These are phyloP conservation scores for Hypoxylon trugodes DNA, from an alignment of 495 filamentous ascomycete species.

Conservation along the genomic window DNA sequence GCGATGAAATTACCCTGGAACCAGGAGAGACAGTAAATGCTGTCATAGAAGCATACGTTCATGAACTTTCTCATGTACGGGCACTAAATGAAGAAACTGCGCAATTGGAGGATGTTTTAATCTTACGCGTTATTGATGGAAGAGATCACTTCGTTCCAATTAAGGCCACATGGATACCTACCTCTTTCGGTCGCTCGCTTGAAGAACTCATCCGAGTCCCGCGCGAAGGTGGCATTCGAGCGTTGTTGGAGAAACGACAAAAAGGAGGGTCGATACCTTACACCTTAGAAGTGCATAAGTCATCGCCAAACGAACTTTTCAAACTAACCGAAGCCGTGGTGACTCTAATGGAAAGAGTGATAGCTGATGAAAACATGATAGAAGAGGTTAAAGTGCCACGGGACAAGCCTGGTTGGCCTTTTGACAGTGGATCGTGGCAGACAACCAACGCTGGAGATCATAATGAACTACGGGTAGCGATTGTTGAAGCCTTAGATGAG, in stretches of 20 bases:
- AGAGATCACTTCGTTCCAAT: slow-evolving; percentile 92
- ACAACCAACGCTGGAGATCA: slow-evolving; percentile 38
- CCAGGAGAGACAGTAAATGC: slow-evolving; percentile 85
- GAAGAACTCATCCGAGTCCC: slow-evolving; percentile 86
- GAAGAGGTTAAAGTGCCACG: slow-evolving; percentile 67
- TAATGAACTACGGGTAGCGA: slow-evolving; percentile 44
- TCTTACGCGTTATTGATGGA: slow-evolving; percentile 85
- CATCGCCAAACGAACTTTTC: slow-evolving; percentile 82
- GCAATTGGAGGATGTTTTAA: slow-evolving; percentile 82
- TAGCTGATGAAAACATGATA: slow-evolving; percentile 87
- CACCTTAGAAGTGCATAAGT: slow-evolving; percentile 54
- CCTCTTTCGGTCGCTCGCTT: slow-evolving; percentile 82
- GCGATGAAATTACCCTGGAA: slow-evolving; percentile 50
- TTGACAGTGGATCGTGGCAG: slow-evolving; percentile 58
- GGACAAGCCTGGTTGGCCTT: slow-evolving; percentile 75
- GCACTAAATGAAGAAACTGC: slow-evolving; percentile 73
- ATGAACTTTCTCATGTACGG: slow-evolving; percentile 67
- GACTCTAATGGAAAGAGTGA: slow-evolving; percentile 71
- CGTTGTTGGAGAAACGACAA: slow-evolving; percentile 45
- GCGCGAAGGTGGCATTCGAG: slow-evolving; percentile 71
- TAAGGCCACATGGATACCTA: slow-evolving; percentile 78
- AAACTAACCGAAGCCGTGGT: slow-evolving; percentile 86
- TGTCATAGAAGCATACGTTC: slow-evolving; percentile 69
- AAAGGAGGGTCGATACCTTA: slow-evolving; percentile 52
- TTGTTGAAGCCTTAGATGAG: slow-evolving; percentile 75